Evolutionary conservation across 2,329 filamentous ascomycete species (phyloP).

Genomic region (Alternaria sp.): DNA sequence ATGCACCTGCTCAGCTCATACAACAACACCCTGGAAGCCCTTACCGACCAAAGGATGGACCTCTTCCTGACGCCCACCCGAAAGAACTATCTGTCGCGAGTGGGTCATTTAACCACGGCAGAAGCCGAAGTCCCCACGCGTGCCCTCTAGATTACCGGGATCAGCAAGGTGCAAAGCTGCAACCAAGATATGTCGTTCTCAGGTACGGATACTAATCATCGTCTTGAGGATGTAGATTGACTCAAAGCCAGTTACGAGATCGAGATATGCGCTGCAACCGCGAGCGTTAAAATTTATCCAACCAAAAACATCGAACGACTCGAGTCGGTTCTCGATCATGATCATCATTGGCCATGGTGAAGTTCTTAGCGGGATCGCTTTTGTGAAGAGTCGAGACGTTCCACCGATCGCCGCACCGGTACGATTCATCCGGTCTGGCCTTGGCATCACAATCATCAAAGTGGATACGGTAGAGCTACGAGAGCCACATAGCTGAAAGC

Average conservation of each 20-base stretch:
- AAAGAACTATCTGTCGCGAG: background rate
- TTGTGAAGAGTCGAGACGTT: slow-evolving; percentile 16
- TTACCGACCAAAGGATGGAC: background rate
- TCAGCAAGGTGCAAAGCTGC: slow-evolving; percentile 2
- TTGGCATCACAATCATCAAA: slow-evolving; percentile 30
- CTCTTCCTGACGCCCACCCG: background rate
- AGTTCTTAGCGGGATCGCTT: slow-evolving; percentile 11
- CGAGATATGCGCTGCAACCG: slow-evolving; percentile 19
- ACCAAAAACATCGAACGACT: background rate
- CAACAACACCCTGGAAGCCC: background rate
- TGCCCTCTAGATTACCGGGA: background rate
- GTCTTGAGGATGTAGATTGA: slow-evolving; percentile 6
- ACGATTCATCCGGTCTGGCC: slow-evolving; percentile 21
- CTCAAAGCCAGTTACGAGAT: slow-evolving; percentile 8
- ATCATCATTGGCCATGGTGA: background rate
- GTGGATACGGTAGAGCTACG: slow-evolving; percentile 21
- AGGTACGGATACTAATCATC: background rate
- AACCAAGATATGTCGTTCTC: slow-evolving; percentile 2
- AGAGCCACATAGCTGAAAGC: slow-evolving; percentile 18
- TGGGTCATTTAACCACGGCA: background rate
- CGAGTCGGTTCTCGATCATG: background rate
- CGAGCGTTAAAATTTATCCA: background rate
- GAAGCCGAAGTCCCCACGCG: slow-evolving; percentile 1
- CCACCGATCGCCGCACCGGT: slow-evolving; percentile 29
- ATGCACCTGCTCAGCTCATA: slow-evolving; percentile 1